Evolutionary conservation across 2,329 filamentous ascomycete genomes (phyloP).

Genomic region (Mycogone perniciosa): DNA sequence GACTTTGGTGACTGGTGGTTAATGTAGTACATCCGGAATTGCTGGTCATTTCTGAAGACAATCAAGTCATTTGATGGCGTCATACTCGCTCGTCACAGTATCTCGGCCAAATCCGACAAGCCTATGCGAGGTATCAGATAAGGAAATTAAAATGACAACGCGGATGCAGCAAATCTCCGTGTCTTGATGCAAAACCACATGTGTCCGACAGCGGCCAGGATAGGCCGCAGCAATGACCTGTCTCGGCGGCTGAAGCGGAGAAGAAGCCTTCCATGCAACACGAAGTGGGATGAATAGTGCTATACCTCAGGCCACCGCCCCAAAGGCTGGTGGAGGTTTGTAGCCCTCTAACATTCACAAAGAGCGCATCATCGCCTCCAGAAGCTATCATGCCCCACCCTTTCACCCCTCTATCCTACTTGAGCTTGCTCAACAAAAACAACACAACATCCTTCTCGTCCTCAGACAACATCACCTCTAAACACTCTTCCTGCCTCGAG

Average conservation of each 20-base stretch:
- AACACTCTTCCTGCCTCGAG: neutral
- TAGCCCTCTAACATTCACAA: neutral
- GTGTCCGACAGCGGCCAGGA: neutral
- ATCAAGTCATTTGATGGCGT: no score
- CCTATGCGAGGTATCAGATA: no score
- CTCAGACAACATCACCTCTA: neutral
- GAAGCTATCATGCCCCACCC: conserved; percentile 6
- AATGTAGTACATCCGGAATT: no score
- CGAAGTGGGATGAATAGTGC: neutral
- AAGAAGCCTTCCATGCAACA: no score
- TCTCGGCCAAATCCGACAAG: no score
- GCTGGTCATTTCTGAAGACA: no score
- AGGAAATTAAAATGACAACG: no score
- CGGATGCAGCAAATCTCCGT: no score
- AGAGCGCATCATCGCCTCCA: neutral
- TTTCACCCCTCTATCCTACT: conserved; percentile 9
- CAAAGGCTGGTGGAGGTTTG: neutral
- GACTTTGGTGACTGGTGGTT: no score
- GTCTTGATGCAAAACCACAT: neutral
- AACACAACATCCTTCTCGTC: conserved; percentile 7
- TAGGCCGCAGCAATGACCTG: neutral
- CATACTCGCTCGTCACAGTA: no score
- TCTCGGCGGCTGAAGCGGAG: neutral
- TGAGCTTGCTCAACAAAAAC: conserved; percentile 1
- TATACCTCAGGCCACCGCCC: neutral